phyloP scores from a whole-genome alignment of 208 protist genomes.

The Leishmania turanica region DNA sequence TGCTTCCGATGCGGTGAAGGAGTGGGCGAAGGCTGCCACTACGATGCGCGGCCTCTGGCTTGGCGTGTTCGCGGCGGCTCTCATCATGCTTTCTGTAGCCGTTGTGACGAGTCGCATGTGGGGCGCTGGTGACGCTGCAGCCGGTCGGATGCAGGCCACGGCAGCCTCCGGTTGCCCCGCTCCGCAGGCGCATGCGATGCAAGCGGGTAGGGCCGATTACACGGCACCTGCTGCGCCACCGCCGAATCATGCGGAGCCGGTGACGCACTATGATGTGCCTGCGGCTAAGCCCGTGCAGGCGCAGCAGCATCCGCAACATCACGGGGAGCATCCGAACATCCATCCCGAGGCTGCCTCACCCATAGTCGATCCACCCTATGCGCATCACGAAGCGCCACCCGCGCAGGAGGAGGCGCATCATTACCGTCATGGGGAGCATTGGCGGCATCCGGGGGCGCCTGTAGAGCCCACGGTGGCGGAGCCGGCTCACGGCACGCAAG shows the following conservation, averaged over 20 bases:
- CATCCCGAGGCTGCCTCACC: not conserved
- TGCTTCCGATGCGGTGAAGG: not conserved
- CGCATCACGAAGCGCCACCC: not conserved
- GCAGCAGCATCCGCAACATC: not conserved
- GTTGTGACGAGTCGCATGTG: slow-evolving; percentile 10
- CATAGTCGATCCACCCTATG: not conserved
- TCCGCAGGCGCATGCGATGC: not conserved
- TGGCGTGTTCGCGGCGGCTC: slow-evolving; percentile 13
- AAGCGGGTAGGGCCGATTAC: not conserved
- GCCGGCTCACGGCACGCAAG: not conserved
- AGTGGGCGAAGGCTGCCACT: not conserved
- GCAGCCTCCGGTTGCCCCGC: not conserved
- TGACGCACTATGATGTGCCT: not conserved
- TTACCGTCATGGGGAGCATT: not conserved
- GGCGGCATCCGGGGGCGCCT: not conserved
- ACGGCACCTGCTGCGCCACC: not conserved
- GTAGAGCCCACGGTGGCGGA: not conserved
- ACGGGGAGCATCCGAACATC: not conserved
- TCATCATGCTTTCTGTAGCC: slow-evolving; percentile 19
- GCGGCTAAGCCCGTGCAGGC: not conserved
- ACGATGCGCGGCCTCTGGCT: slow-evolving; percentile 13
- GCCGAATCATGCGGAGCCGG: not conserved
- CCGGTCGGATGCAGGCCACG: not conserved
- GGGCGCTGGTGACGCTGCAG: not conserved
- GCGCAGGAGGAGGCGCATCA: not conserved